Evolutionary conservation across 257 asterid species (phyloP), one percentile per base, ranked within the genome.

Genomic region (Fraxinus pennsylvanica): DNA sequence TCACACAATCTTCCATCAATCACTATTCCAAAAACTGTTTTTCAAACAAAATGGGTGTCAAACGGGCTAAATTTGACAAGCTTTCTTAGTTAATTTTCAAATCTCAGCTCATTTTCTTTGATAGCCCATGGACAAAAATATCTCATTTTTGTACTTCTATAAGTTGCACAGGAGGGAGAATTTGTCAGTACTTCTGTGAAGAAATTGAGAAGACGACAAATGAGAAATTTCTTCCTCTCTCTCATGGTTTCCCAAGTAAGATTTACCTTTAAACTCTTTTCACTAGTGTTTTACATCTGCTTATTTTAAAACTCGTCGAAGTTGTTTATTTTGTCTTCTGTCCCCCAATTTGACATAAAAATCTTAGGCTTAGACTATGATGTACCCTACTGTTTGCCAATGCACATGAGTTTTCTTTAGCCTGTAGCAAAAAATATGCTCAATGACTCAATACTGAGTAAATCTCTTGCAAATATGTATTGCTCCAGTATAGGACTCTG

Each of bases 241-340:
- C 99, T 96, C 84, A 90, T 93, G 99, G 96, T 96, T 86, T 96
- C 99, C 75, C 99, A 96, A 88, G 97, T 95, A 89, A 81, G 89
- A 71, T 41, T 36, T 63, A 76, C 73, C 73, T 76, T 54, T 71
- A 14, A 45, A 39, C 12, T 38, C 65, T 1, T 6, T 61, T 39
- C 61, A 50, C 68, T 72, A 43, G 32, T 45, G 43, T 73, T 74
- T 66, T 19, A 21, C 66, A 21, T 29, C 41, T 9, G 45, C 45
- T 74, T 22, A 80, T 22, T 54, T 43, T 68, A 63, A 9, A 9
- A 25, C 1, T 17, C 2, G 1, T 61, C 9, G 3, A 9, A 61
- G 32, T 25, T 8, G 14, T 22, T 21, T n/a, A 59, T 6, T 59
- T 21, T 63, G 17, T 63, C 33, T 10, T 63, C 35, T 9, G 9